Evolutionary conservation across 768 basidiomycete genomes (phyloP).

Genomic region (Boletus edulis): DNA sequence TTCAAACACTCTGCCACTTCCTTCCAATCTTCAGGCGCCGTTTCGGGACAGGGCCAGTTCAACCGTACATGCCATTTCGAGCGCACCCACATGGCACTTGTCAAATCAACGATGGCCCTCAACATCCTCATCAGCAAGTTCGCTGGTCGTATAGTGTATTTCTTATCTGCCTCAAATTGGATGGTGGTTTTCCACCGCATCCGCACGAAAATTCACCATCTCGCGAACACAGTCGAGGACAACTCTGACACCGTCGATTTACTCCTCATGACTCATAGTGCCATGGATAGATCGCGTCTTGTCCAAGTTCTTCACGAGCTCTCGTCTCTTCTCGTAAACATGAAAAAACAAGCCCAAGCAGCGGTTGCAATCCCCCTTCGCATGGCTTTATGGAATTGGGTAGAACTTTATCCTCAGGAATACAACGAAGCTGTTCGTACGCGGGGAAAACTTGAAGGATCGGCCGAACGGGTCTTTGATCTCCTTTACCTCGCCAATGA

Average conservation of each 20-base stretch:
- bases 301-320: slow-evolving; percentile 75
- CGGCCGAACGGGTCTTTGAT: slow-evolving; percentile 86
- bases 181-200: slow-evolving; percentile 68
- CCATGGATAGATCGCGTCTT: slow-evolving; percentile 67
- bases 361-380: slow-evolving; percentile 73
- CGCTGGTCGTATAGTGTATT: slow-evolving; percentile 78
- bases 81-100: slow-evolving; percentile 59
- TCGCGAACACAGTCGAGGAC: slow-evolving; percentile 53
- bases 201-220: slow-evolving; percentile 61
- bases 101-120: slow-evolving; percentile 53
- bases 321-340: slow-evolving; percentile 77
- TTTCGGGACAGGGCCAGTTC: slow-evolving; percentile 22
- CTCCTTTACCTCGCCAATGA: slow-evolving; percentile 54
- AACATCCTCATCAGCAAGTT: slow-evolving; percentile 66
- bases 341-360: slow-evolving; percentile 70
- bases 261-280: slow-evolving; percentile 73
- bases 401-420: slow-evolving; percentile 73
- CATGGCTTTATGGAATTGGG: slow-evolving; percentile 88
- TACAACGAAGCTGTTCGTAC: slow-evolving; percentile 69
- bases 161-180: slow-evolving; percentile 90
- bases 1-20: slow-evolving; percentile 41
- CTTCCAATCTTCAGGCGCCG: slow-evolving; percentile 38
- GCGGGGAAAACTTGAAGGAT: slow-evolving; percentile 69
- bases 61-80: slow-evolving; percentile 45
- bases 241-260: slow-evolving; percentile 72